phyloP scores from a whole-genome alignment of 352 stramenopile species.

The Ophiocytium majus region DNA sequence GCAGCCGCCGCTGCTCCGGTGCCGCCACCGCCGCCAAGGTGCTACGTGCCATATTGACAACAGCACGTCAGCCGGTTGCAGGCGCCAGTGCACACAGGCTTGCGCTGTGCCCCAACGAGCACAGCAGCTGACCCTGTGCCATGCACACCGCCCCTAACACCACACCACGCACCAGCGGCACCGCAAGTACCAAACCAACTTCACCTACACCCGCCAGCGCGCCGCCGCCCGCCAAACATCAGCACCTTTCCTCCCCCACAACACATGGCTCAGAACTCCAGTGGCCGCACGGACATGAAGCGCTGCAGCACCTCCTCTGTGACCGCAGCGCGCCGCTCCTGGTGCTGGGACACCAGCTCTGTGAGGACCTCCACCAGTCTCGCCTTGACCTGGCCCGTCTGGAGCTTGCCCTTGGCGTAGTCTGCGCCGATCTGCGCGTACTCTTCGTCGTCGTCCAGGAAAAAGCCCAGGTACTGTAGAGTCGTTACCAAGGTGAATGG shows the following conservation, averaged over 20 bases:
- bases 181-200: background rate
- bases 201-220: no score
- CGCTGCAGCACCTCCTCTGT: constrained; percentile 90
- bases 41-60: no score
- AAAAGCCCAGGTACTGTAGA: constrained; percentile 95
- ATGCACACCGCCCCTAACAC: no score
- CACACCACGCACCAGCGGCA: no score
- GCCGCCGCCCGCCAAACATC: no score
- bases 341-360: constrained; percentile 87
- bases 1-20: no score
- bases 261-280: constrained; percentile 76
- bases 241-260: no score
- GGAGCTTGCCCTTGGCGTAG: constrained; percentile 86
- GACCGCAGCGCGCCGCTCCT: constrained; percentile 83
- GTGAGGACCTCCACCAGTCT: constrained; percentile 87
- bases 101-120: no score
- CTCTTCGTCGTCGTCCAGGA: constrained; percentile 97
- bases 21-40: no score
- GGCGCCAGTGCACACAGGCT: background rate
- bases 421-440: constrained; percentile 81
- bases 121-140: no score
- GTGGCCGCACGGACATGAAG: constrained; percentile 90
- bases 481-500: no score
- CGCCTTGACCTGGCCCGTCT: constrained; percentile 97
- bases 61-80: no score